Percentiles rank a stretch among this genome's conserved stretches.
Conservation (phyloP, 2,329 filamentous ascomycete species). For the Penicillium sclerotiorum region DNA sequence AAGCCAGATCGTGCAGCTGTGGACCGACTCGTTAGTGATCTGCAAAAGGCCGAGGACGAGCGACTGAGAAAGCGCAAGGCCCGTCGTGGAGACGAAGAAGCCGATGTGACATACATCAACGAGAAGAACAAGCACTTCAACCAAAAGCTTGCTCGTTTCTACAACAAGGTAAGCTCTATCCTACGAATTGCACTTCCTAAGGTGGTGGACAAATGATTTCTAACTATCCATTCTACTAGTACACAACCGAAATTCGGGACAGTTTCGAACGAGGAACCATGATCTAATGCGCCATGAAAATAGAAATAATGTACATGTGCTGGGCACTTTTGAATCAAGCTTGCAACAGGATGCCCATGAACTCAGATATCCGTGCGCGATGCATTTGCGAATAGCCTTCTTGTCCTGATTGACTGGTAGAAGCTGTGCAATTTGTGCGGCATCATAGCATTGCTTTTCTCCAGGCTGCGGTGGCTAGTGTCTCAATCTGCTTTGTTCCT, state of each 20-base stretch:
- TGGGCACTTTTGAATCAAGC: conserved; percentile 10
- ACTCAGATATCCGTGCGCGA: conserved; percentile 6
- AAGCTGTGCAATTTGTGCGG: too few relatives aligned
- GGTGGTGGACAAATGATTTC: too few relatives aligned
- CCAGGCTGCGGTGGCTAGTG: conserved; percentile 80
- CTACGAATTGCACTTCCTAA: too few relatives aligned
- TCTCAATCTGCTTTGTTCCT: conserved; percentile 78
- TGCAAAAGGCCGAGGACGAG: conserved; percentile 85
- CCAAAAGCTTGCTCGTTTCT: conserved; percentile 92
- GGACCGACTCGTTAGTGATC: conserved; percentile 81
- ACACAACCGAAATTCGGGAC: conserved; percentile 93
- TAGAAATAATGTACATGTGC: conserved; percentile 24
- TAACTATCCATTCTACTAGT: conserved; percentile 48
- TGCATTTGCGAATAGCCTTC: background rate
- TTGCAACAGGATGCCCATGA: conserved; percentile 5
- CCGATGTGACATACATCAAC: conserved; percentile 98
- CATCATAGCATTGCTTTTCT: conserved; percentile 90
- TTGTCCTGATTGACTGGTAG: too few relatives aligned
- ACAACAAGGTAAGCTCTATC: conserved; percentile 71
- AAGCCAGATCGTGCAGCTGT: conserved; percentile 85
- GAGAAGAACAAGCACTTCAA: conserved; percentile 99
- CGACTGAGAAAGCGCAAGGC: conserved; percentile 84
- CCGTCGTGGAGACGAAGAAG: conserved; percentile 78
- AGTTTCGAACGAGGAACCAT: conserved; percentile 97
- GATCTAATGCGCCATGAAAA: conserved; percentile 61